phyloP scores from a whole-genome alignment of 2,329 filamentous ascomycete genomes.

The Daldinia sp. region DNA sequence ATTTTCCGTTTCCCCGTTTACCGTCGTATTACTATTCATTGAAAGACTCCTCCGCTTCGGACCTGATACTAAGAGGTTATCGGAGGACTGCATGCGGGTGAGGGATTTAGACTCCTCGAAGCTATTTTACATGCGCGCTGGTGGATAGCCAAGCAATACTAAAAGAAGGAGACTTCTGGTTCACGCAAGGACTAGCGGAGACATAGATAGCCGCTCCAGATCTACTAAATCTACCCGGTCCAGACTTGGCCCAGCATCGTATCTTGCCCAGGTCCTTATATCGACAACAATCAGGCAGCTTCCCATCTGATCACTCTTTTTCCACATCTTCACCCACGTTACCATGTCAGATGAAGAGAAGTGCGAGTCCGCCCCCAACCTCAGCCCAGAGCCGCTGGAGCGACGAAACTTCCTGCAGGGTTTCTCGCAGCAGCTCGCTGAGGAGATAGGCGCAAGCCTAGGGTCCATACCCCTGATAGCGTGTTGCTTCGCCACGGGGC shows the following conservation, averaged over 20 bases:
- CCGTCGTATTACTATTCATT: slow-evolving; percentile 10
- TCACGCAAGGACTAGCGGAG: background rate
- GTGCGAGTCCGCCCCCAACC: slow-evolving; percentile 17
- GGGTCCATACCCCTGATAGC: slow-evolving; percentile 45
- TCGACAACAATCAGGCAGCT: background rate
- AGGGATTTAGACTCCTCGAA: slow-evolving; percentile 32
- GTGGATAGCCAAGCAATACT: slow-evolving; percentile 27
- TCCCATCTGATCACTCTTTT: background rate
- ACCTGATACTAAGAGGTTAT: background rate
- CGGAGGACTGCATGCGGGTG: slow-evolving; percentile 8
- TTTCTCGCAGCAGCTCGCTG: slow-evolving; percentile 39
- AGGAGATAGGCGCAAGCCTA: slow-evolving; percentile 38
- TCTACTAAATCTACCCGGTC: slow-evolving; percentile 1
- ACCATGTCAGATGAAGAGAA: slow-evolving; percentile 46
- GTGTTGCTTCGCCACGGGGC: slow-evolving; percentile 48
- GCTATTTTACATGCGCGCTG: slow-evolving; percentile 28
- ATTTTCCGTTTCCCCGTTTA: slow-evolving; percentile 9
- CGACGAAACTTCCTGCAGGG: background rate
- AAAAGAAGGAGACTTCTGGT: slow-evolving; percentile 16
- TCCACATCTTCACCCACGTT: background rate
- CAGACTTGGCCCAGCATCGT: background rate
- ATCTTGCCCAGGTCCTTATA: slow-evolving; percentile 1
- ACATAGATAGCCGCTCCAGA: background rate
- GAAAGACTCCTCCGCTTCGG: background rate
- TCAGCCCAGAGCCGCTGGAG: background rate